These are phyloP conservation scores for Hirsutella rhossiliensis DNA, from an alignment of 2,329 filamentous ascomycete genomes.

Conservation along the genomic window DNA sequence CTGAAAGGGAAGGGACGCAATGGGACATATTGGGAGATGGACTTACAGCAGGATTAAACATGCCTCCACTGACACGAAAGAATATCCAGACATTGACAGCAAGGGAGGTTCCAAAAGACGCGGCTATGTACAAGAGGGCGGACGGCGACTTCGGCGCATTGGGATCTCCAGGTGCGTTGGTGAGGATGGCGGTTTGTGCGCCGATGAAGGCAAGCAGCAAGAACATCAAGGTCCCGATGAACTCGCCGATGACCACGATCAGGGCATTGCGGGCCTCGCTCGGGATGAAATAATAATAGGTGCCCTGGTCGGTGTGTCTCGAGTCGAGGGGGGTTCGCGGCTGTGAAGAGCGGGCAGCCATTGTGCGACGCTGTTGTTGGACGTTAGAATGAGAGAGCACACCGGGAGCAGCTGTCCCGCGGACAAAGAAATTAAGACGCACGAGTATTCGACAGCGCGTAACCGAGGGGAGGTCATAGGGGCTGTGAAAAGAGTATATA, in stretches of 20 bases:
- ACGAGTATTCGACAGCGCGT: too few relatives aligned
- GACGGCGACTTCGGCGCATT: slow-evolving; percentile 16
- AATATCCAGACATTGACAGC: slow-evolving; percentile 45
- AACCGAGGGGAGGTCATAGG: too few relatives aligned
- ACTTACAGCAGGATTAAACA: slow-evolving; percentile 39
- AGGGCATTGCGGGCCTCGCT: slow-evolving; percentile 18
- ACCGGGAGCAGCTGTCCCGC: too few relatives aligned
- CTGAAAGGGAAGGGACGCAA: not conserved
- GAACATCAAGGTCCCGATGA: slow-evolving; percentile 42
- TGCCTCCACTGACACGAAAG: slow-evolving; percentile 38
- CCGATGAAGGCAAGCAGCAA: slow-evolving; percentile 31
- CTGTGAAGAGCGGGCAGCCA: not conserved
- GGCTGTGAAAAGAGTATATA: too few relatives aligned
- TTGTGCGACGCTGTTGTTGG: not conserved
- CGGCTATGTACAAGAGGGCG: slow-evolving; percentile 35
- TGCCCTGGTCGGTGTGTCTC: not conserved
- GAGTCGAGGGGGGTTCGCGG: not conserved
- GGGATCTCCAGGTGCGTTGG: slow-evolving; percentile 15
- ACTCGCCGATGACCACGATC: slow-evolving; percentile 34
- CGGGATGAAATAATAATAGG: slow-evolving; percentile 1
- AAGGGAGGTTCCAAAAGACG: slow-evolving; percentile 36
- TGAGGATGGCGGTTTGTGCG: slow-evolving; percentile 23
- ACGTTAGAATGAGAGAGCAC: too few relatives aligned
- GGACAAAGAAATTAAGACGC: too few relatives aligned
- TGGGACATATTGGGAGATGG: not conserved